Evolutionary conservation across 2,329 filamentous ascomycete genomes (phyloP).

Genomic region (Pyrenochaeta sp.): DNA sequence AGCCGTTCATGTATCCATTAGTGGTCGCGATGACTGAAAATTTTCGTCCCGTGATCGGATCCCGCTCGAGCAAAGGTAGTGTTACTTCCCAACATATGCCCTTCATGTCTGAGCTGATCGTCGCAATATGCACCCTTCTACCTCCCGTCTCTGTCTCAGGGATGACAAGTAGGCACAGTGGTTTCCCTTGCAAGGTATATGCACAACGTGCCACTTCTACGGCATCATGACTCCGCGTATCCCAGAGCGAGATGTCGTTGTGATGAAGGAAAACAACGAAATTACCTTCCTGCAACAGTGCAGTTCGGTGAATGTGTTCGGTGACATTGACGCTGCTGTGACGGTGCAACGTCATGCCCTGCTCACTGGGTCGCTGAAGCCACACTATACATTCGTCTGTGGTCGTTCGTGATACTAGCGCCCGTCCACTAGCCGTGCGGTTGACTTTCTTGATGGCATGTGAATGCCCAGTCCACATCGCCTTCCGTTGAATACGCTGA

Average conservation of each 20-base stretch:
- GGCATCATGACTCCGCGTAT: conserved; percentile 71
- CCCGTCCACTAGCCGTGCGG: conserved; percentile 80
- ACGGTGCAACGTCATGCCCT: conserved; percentile 66
- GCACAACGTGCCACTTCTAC: conserved; percentile 65
- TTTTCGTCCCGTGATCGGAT: conserved; percentile 39
- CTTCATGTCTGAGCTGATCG: conserved; percentile 78
- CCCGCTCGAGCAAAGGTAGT: conserved; percentile 59
- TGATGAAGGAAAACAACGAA: conserved; percentile 84
- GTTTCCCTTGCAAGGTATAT: conserved; percentile 72
- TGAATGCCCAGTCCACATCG: conserved; percentile 85
- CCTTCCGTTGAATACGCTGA: conserved; percentile 68
- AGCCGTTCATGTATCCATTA: conserved; percentile 42
- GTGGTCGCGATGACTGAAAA: conserved; percentile 30
- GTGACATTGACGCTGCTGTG: conserved; percentile 73
- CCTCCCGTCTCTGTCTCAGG: conserved; percentile 69
- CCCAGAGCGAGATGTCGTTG: conserved; percentile 78
- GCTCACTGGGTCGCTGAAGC: conserved; percentile 68
- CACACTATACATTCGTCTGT: conserved; percentile 84
- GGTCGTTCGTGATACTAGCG: conserved; percentile 81
- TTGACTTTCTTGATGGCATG: conserved; percentile 84
- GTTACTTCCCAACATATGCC: conserved; percentile 83
- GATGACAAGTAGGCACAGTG: conserved; percentile 80
- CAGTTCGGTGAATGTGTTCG: conserved; percentile 81
- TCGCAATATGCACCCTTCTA: conserved; percentile 72
- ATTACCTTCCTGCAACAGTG: conserved; percentile 77